Conservation (phyloP, 192 early-diverging fungal species). For the Allomyces javanicus region DNA sequence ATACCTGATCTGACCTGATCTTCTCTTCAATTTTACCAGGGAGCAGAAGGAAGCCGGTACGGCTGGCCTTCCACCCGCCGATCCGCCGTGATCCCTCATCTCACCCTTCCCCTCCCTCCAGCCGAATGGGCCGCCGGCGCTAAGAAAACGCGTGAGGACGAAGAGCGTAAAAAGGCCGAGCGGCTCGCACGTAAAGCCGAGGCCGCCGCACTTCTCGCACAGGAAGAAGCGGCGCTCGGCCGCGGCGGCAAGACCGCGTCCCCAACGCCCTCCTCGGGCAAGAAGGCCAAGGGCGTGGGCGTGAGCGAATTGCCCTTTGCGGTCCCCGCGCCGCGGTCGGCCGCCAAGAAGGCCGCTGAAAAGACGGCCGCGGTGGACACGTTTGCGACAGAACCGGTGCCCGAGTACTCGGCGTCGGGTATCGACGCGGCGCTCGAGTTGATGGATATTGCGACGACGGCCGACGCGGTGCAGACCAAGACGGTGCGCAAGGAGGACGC, state of each 20-base stretch:
- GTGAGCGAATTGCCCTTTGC: neutral
- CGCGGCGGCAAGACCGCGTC: neutral
- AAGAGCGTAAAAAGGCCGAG: constrained; percentile 31
- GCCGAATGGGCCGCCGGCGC: neutral
- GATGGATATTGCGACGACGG: constrained; percentile 20
- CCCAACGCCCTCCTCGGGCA: neutral
- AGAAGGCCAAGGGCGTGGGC: neutral
- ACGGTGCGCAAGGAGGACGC: constrained; percentile 20
- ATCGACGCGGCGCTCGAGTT: constrained; percentile 75
- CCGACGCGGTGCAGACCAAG: neutral
- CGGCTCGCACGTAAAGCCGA: constrained; percentile 28
- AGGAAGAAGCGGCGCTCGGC: constrained; percentile 30
- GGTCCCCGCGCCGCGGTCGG: constrained; percentile 5
- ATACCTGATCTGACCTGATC: neutral
- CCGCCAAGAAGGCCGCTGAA: constrained; percentile 30
- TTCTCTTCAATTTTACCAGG: neutral
- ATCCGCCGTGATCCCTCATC: too few relatives aligned
- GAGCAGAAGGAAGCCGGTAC: neutral
- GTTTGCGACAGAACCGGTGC: constrained; percentile 24
- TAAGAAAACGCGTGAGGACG: constrained; percentile 12
- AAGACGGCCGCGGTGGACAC: constrained; percentile 26
- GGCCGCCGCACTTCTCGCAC: constrained; percentile 25
- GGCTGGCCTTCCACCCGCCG: too few relatives aligned
- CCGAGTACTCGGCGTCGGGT: constrained; percentile 54
- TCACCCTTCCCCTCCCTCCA: too few relatives aligned